Conservation (phyloP, 164 flowering plant species). For the Nelumbo lutea region DNA sequence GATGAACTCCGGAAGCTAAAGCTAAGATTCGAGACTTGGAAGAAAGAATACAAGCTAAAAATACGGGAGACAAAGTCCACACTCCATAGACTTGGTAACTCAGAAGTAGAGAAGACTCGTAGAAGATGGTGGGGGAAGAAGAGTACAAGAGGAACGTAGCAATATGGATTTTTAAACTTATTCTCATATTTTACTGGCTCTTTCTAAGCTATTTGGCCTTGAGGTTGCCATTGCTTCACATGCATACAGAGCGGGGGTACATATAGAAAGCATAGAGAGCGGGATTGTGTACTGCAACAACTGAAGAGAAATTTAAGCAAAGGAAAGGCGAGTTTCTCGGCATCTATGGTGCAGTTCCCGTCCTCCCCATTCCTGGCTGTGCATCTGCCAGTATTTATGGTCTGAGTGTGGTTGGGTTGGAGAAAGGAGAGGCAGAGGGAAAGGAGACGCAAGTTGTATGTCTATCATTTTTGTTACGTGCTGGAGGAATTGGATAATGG, state of each 20-base stretch:
- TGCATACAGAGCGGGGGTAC: not conserved
- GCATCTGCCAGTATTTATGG: not conserved
- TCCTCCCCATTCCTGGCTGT: not conserved
- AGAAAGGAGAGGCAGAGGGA: not conserved
- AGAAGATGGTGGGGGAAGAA: conserved; percentile 79
- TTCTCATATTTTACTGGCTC: not conserved
- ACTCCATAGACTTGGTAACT: conserved; percentile 48
- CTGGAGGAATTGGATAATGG: conserved; percentile 19
- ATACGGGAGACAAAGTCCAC: conserved; percentile 53
- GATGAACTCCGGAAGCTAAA: conserved; percentile 67
- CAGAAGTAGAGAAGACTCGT: conserved; percentile 34
- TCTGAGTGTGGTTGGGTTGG: conserved; percentile 2
- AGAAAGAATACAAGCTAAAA: conserved; percentile 65
- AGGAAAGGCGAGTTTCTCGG: not conserved
- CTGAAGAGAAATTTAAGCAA: not conserved
- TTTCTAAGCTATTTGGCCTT: not conserved
- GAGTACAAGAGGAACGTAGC: conserved; percentile 18
- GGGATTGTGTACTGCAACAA: not conserved
- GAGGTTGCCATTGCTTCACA: not conserved
- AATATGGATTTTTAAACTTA: not conserved
- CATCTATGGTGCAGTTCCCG: not conserved
- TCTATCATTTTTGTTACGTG: conserved; percentile 21
- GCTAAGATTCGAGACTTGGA: conserved; percentile 62
- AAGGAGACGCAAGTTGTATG: conserved; percentile 8
- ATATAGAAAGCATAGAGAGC: not conserved